Base-by-base conservation (phyloP, 2,329 filamentous ascomycete genomes). In the Lecanoromycetidae sp. region DNA sequence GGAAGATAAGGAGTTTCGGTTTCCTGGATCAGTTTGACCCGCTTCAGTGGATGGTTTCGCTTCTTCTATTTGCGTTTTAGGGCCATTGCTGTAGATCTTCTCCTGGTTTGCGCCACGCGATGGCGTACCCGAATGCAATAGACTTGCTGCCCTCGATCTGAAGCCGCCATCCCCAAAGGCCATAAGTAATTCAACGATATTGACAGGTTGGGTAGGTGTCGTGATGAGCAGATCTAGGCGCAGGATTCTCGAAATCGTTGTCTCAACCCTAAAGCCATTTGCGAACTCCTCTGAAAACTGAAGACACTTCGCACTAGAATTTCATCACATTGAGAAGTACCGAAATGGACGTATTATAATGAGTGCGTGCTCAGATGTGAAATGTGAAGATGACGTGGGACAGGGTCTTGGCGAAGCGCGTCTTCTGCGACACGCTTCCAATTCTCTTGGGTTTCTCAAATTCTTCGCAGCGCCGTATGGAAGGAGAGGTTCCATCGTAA, bases 71-170 rank as follows among this genome's bases (percentile, higher is more conserved):
- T 26, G 10, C 20, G 27, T 35, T 12, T 40, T 47, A 17, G 27
- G 32, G 29, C 26, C 37, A 36, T 32, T 34, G 15, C 45, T 23
- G 9, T 19, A 20, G 17, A 10, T 13, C 34, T 41, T 47, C 10
- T 35, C 46, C 12, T 46, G 29, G 13, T 23, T 43, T 22, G 38
- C 37, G 29, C 43, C 38, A 38, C 27, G 39, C 3, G 44, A 44
- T 20, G 41, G 35, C 7, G 23, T 43, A 13, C 40, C 38, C 25
- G 51, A 27, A 12, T 33, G 44, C 15, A 53, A 37, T 17, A 53
- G 27, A 20, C 48, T 51, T 36, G 40, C 45, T 36, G 51, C 51
- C n/a, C 51, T 27, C 30, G 51, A 29, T 41, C 48, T 20, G 38
- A 50, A 51, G 41, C 20, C 29, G 8, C 44, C 37, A 7, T 42